These are phyloP conservation scores for Talaromyces borbonicus DNA, from an alignment of 495 filamentous ascomycete species.

Conservation along the genomic window DNA sequence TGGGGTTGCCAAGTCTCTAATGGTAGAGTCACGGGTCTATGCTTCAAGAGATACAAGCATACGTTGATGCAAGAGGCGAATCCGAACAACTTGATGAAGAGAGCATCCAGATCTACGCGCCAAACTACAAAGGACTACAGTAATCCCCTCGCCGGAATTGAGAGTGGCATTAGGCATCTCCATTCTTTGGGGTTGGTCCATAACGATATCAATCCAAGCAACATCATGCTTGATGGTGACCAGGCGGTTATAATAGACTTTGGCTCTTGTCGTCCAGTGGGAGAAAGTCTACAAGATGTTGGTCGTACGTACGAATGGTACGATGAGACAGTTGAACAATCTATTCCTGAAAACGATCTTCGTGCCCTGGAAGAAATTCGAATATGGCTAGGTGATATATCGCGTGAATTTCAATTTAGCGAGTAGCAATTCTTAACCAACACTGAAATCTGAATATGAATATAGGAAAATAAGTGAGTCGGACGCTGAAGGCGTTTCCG, in stretches of 20 bases:
- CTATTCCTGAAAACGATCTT: slow-evolving; percentile 6
- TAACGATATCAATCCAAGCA: slow-evolving; percentile 20
- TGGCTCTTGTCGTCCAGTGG: slow-evolving; percentile 4
- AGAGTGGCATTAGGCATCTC: slow-evolving; percentile 18
- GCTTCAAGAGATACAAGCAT: slow-evolving; percentile 11
- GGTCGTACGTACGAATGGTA: neutral
- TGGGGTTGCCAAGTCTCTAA: slow-evolving; percentile 11
- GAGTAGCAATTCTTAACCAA: neutral
- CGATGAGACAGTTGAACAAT: neutral
- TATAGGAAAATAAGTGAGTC: too few species aligned
- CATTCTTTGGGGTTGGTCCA: slow-evolving; percentile 18
- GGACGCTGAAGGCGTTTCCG: too few species aligned
- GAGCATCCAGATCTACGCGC: neutral
- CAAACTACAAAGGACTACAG: neutral
- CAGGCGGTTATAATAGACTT: slow-evolving; percentile 13
- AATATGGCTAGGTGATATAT: slow-evolving; percentile 8
- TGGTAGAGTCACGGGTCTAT: slow-evolving; percentile 14
- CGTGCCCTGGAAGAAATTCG: slow-evolving; percentile 9
- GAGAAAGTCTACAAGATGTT: neutral
- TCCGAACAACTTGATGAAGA: slow-evolving; percentile 1
- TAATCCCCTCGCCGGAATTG: slow-evolving; percentile 9
- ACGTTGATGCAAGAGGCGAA: slow-evolving; percentile 10
- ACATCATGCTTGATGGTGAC: slow-evolving; percentile 21
- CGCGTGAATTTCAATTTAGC: slow-evolving; percentile 6
- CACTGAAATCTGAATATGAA: too few species aligned